A percentile compares a stretch with the other conserved stretches of the same genome.
Evolutionary conservation across 225 moss, liverwort and hornwort species (phyloP).

Genomic region (Physcomitrellopsis africana): DNA sequence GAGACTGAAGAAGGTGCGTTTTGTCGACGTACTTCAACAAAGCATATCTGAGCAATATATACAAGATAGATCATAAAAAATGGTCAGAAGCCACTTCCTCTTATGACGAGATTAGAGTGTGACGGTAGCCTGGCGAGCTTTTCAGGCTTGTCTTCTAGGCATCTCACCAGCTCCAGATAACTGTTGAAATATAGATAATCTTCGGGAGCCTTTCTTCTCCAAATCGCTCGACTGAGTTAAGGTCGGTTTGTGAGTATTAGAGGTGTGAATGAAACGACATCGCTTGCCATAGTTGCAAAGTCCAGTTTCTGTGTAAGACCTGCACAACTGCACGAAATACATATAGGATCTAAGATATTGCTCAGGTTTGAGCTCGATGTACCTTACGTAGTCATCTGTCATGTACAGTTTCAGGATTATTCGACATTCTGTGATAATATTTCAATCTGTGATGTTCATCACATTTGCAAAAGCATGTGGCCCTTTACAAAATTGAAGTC

Average conservation of each 20-base stretch:
- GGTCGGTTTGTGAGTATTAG: slow-evolving; percentile 27
- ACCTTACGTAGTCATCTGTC: background rate
- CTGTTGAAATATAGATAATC: slow-evolving; percentile 62
- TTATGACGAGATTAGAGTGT: background rate
- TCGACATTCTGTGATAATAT: background rate
- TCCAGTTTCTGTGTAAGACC: slow-evolving; percentile 65
- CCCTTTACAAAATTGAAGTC: slow-evolving; percentile 4
- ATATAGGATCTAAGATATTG: background rate
- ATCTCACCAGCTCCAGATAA: slow-evolving; percentile 45
- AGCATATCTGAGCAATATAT: background rate
- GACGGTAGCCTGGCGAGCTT: slow-evolving; percentile 13
- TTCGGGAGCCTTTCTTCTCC: slow-evolving; percentile 46
- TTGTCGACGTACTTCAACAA: background rate
- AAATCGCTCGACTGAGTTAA: slow-evolving; percentile 26
- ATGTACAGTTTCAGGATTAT: background rate
- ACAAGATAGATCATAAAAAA: background rate
- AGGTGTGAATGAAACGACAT: slow-evolving; percentile 63
- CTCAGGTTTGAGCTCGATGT: background rate
- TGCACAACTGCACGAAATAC: slow-evolving; percentile 56
- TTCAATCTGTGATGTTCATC: background rate
- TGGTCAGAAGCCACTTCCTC: slow-evolving; percentile 12
- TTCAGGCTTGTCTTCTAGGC: slow-evolving; percentile 42
- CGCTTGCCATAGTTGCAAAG: slow-evolving; percentile 67
- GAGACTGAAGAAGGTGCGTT: background rate
- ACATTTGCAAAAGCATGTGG: slow-evolving; percentile 3